Base-by-base conservation (phyloP, 805 yeast species). In the Cyberlindnera meyerae region DNA sequence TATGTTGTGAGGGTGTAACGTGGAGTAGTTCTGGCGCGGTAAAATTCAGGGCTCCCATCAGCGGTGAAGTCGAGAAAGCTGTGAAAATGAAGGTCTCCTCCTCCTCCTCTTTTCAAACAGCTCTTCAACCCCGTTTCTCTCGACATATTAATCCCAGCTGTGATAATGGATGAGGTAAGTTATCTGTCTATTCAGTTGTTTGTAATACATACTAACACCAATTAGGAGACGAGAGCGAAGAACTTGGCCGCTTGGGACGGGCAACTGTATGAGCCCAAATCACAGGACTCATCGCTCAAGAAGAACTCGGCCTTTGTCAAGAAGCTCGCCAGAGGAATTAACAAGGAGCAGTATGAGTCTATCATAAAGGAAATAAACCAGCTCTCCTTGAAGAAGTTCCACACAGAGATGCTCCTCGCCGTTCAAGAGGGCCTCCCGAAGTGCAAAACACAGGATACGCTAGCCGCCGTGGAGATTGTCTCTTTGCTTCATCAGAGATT, bases 401-500 rank as follows among this genome's bases (percentile, higher is more conserved):
- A 85, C 8, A 68, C 80, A 5, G 97, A 88, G 58, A 62, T 87
- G 12, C 63, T 76, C 3, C 61, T 75, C 3, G 76, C 87, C 0
- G 57, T 79, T 0, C 64, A 71, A 33, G 95, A 87, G 42, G 82
- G 83, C 0, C 51, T 85, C 8, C 37, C 65, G 11, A 74, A 67
- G 44, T 60, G 66, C 8, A 75, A 76, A 37, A 57, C 60, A 7
- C 77, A 70, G 8, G 95, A 86, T 52, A 55, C 83, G 2, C 43
- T 49, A 12, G 78, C 90, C 0, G 77, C 80, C 2, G 69, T 79
- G 18, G 88, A 81, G 47, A 70, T 87, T 2, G 67, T 80, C 0
- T 74, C 86, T 27, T 79, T 78, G 0, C 60, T 88, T 14, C 95
- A 87, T 60, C 95, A 83, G 57, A 65, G 96, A 37, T 87, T 88